Evolutionary conservation across 2,329 filamentous ascomycete species (phyloP), one percentile per base, ranked within the genome.

Genomic region (Sporothrix variecibatus): DNA sequence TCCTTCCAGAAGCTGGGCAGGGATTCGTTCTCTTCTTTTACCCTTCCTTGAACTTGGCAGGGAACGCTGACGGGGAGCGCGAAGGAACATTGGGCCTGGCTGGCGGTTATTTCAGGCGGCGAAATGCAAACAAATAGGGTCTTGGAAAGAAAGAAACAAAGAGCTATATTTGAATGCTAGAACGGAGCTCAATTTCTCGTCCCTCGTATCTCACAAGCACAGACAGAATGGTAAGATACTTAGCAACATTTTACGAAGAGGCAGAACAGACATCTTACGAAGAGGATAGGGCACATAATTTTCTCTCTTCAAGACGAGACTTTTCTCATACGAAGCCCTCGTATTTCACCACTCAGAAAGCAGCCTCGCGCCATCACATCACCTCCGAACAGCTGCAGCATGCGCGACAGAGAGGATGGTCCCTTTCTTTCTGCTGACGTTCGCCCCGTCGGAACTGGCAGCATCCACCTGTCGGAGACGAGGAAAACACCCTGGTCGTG

Each of bases 311-410:
- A 20, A 20, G 26, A 34, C 34, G n/a, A 23, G 8, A 4, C 20
- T 23, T 31, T 3, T 31, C 12, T 58, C 26, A 31, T 58, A 26
- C 56, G 28, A 58, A n/a, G 56, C 4, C 28, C 28, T 34, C 7
- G 26, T 2, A 60, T 23, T 23, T 23, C 3, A 4, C 20, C 20
- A 40, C 2, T 26, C 34, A 23, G 11, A 60, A 20, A 11, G 15
- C 15, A 64, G 34, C 31, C 8, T 11, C 23, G 60, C 3, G 17
- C n/a, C 40, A 43, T 43, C 40, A 43, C 34, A 40, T 64, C 60
- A 40, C 60, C 60, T 62, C 31, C 23, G 38, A 67, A 46, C n/a
- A n/a, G 43, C 65, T 51, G 65, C 65, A 68, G 65, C 62, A 65
- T 65, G 38, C 34, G n/a, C 20, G 38, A 65, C 62, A 28, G 62